Evolutionary conservation across 345 rosid species (phyloP).

Genomic region (Carallia brachiata): DNA sequence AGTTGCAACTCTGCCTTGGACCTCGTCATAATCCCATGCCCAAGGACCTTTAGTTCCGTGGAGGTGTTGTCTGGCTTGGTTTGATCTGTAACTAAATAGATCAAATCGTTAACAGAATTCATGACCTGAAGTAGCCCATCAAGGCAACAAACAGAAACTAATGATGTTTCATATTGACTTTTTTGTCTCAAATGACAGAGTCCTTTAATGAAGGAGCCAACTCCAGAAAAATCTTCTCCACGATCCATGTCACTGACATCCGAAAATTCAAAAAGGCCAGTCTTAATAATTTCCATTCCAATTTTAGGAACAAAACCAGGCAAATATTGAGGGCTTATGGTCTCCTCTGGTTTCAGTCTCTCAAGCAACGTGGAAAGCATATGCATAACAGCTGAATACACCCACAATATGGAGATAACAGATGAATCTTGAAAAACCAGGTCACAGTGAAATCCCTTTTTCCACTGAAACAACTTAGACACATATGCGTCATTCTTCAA

Average conservation of each 20-base stretch:
- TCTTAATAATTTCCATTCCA: conserved; percentile 67
- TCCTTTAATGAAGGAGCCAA: conserved; percentile 46
- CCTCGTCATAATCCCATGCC: conserved; percentile 52
- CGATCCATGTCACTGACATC: conserved; percentile 9
- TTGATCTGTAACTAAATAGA: conserved; percentile 47
- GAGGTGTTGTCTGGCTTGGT: conserved; percentile 37
- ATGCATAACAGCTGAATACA: conserved; percentile 60
- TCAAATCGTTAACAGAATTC: conserved; percentile 50
- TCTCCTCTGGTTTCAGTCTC: conserved; percentile 47
- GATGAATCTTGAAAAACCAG: conserved; percentile 26
- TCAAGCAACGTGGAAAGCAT: conserved; percentile 69
- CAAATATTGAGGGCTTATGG: conserved; percentile 40
- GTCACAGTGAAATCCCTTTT: conserved; percentile 29
- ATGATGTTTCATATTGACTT: conserved; percentile 45
- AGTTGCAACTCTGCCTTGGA: conserved; percentile 51
- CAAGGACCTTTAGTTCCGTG: conserved; percentile 58
- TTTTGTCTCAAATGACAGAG: conserved; percentile 58
- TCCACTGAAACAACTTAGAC: conserved; percentile 40
- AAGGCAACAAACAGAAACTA: conserved; percentile 73
- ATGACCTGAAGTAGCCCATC: conserved; percentile 51
- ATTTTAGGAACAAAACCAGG: conserved; percentile 87
- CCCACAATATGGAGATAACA: conserved; percentile 56
- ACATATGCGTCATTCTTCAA: conserved; percentile 30
- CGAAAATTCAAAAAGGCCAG: conserved; percentile 48
- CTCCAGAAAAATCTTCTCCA: conserved; percentile 31